These are phyloP conservation scores for Paracorniculantispora psalliotae DNA, from an alignment of 2,329 filamentous ascomycete species.

Conservation along the genomic window DNA sequence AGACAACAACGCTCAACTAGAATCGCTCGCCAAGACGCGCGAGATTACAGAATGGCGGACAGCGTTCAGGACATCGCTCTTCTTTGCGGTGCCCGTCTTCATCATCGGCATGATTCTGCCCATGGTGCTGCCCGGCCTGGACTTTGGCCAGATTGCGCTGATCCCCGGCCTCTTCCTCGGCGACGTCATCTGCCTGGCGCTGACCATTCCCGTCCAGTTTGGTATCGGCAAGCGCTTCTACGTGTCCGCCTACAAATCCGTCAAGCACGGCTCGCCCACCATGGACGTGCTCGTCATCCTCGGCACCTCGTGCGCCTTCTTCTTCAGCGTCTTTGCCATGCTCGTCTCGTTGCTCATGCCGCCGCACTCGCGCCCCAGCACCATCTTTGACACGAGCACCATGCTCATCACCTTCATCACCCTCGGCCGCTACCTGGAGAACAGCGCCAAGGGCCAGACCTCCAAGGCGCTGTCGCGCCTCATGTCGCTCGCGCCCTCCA, in stretches of 20 bases:
- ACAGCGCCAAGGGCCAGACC: conserved; percentile 91
- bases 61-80: conserved; percentile 71
- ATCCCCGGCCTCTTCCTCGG: conserved; percentile 79
- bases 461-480: conserved; percentile 87
- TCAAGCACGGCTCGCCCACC: conserved; percentile 86
- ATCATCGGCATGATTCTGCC: conserved; percentile 90
- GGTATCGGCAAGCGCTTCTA: conserved; percentile 95
- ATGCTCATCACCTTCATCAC: conserved; percentile 98
- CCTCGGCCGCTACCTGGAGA: conserved; percentile 86
- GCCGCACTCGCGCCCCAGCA: conserved; percentile 75
- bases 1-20: conserved; percentile 93
- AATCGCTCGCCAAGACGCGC: conserved; percentile 91
- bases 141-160: conserved; percentile 67
- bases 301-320: conserved; percentile 91
- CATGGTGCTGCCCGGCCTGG: conserved; percentile 70
- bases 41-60: conserved; percentile 91
- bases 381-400: conserved; percentile 94
- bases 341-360: conserved; percentile 68
- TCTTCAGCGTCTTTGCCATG: conserved; percentile 90
- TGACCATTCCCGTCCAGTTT: conserved; percentile 94
- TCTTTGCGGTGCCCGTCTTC: conserved; percentile 87
- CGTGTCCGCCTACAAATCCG: conserved; percentile 82
- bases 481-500: conserved; percentile 94
- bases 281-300: conserved; percentile 97
- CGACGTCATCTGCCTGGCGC: conserved; percentile 73